phyloP scores from a whole-genome alignment of 257 asterid species.

The Fraxinus pennsylvanica region DNA sequence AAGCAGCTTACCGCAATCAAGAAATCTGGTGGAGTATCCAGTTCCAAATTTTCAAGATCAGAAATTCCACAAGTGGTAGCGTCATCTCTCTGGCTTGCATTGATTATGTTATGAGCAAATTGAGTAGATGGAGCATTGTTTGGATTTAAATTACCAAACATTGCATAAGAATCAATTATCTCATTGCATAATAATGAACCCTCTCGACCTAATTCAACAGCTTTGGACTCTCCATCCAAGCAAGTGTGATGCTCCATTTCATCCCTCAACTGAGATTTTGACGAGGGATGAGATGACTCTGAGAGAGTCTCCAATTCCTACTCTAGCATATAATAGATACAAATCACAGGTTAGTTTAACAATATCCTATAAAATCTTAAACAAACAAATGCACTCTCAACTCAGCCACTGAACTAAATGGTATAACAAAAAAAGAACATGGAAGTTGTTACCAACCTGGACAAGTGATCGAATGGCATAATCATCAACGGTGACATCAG shows the following conservation, averaged over 20 bases:
- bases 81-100: constrained; percentile 28
- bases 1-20: constrained; percentile 43
- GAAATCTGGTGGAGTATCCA: constrained; percentile 70
- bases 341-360: neutral
- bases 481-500: constrained; percentile 39
- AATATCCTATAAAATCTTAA: neutral
- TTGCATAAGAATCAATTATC: constrained; percentile 28
- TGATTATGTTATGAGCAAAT: constrained; percentile 21
- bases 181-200: constrained; percentile 50
- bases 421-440: neutral
- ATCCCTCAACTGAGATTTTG: constrained; percentile 38
- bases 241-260: constrained; percentile 36
- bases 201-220: constrained; percentile 26
- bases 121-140: constrained; percentile 30
- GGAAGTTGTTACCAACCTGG: constrained; percentile 50
- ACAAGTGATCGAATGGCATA: constrained; percentile 23
- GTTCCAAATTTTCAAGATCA: constrained; percentile 60
- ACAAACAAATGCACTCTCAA: neutral
- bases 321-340: constrained; percentile 14
- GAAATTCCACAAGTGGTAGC: constrained; percentile 38
- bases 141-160: constrained; percentile 23
- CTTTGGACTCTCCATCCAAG: constrained; percentile 46
- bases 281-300: constrained; percentile 23
- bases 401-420: neutral
- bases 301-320: constrained; percentile 47